Conservation (phyloP, 805 yeast species). For the Lipomyces sp. region DNA sequence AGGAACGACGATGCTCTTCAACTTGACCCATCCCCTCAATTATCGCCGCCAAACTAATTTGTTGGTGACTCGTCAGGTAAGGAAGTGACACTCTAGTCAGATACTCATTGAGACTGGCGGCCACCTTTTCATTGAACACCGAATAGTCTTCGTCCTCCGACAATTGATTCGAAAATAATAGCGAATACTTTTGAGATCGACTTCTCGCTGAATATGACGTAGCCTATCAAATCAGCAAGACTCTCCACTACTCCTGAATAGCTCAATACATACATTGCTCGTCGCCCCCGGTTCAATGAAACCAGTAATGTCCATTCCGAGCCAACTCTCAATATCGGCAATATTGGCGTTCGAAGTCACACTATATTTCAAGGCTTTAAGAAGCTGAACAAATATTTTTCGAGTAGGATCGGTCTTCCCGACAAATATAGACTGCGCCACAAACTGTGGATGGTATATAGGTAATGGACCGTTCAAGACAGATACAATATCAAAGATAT, state of each 20-base stretch:
- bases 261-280: background rate
- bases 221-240: background rate
- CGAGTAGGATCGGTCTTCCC: conserved; percentile 62
- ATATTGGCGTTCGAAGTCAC: conserved; percentile 51
- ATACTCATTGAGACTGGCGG: conserved; percentile 59
- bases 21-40: conserved; percentile 67
- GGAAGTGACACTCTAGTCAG: conserved; percentile 73
- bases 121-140: conserved; percentile 51
- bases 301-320: conserved; percentile 44
- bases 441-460: conserved; percentile 84
- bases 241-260: conserved; percentile 10
- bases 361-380: conserved; percentile 58
- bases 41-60: conserved; percentile 74
- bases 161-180: conserved; percentile 15
- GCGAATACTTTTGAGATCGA: conserved; percentile 28
- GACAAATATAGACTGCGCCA: conserved; percentile 73
- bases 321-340: conserved; percentile 43
- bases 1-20: conserved; percentile 48
- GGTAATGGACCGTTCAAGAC: conserved; percentile 90
- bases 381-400: conserved; percentile 59
- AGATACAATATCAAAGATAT: conserved; percentile 69
- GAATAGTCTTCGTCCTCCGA: conserved; percentile 23
- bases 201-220: conserved; percentile 8
- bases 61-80: conserved; percentile 87
- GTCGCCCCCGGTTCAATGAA: conserved; percentile 36